These are phyloP conservation scores for Candida boleticola DNA, from an alignment of 805 yeast genomes.

Conservation along the genomic window DNA sequence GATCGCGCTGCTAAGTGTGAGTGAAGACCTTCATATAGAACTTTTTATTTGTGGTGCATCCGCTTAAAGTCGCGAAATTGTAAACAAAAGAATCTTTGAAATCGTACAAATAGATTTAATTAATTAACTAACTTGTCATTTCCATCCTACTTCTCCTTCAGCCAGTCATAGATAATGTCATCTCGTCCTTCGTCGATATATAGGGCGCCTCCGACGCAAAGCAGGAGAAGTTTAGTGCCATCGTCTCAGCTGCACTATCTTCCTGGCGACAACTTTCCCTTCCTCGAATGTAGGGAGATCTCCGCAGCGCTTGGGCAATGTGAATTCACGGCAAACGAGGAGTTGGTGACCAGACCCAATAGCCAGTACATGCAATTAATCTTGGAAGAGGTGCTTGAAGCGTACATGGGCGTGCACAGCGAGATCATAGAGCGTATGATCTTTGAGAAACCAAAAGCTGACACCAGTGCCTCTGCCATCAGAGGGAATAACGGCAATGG, in stretches of 20 bases:
- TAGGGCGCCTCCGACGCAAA: not conserved
- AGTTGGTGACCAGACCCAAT: conserved; percentile 56
- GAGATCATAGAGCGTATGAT: conserved; percentile 18
- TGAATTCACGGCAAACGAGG: conserved; percentile 60
- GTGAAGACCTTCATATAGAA: not conserved
- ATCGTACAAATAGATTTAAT: too few species aligned
- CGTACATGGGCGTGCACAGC: conserved; percentile 52
- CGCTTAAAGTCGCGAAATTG: too few species aligned
- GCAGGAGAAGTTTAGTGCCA: not conserved
- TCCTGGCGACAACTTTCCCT: conserved; percentile 51
- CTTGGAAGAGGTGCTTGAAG: conserved; percentile 60
- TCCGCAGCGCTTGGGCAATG: conserved; percentile 59
- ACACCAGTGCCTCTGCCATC: too few species aligned
- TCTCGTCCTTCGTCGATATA: conserved; percentile 11
- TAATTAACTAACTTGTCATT: too few species aligned
- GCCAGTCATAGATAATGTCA: too few species aligned
- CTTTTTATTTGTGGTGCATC: too few species aligned
- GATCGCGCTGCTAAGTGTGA: too few species aligned
- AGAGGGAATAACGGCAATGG: conserved; percentile 1
- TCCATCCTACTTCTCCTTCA: too few species aligned
- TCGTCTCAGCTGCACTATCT: not conserved
- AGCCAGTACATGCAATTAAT: conserved; percentile 52
- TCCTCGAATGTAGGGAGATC: conserved; percentile 59
- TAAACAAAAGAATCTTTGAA: conserved; percentile 3
- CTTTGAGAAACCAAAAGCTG: too few species aligned